These are phyloP conservation scores for Rhizophagus sp. DNA, from an alignment of 192 early-diverging fungal genomes.

Conservation along the genomic window DNA sequence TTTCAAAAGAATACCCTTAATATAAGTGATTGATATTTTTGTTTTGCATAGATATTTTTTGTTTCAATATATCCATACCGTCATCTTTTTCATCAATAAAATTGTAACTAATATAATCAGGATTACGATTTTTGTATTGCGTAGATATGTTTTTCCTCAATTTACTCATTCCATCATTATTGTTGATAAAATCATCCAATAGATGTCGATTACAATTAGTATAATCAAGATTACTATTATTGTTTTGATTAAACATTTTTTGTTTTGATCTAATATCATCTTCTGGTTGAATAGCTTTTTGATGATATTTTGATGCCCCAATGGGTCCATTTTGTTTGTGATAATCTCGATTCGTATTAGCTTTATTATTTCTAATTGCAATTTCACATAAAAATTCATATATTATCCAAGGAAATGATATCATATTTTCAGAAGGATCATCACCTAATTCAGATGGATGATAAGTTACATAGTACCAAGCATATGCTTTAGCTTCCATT, in stretches of 20 bases:
- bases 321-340: background rate
- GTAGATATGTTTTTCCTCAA: too few species aligned
- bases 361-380: slow-evolving; percentile 30
- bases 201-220: too few species aligned
- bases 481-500: slow-evolving; percentile 54
- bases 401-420: slow-evolving; percentile 54
- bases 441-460: slow-evolving; percentile 39
- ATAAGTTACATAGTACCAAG: slow-evolving; percentile 78
- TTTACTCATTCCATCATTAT: too few species aligned
- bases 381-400: slow-evolving; percentile 47
- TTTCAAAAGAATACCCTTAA: too few species aligned
- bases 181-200: too few species aligned
- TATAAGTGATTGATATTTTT: background rate
- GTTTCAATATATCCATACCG: background rate
- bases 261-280: too few species aligned
- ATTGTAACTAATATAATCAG: too few species aligned
- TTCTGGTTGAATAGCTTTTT: too few species aligned
- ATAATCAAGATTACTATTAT: too few species aligned
- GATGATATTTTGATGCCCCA: background rate
- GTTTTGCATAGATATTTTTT: background rate
- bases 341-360: background rate
- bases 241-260: too few species aligned
- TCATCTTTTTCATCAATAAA: background rate
- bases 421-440: slow-evolving; percentile 36
- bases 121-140: too few species aligned